Evolutionary conservation across 176 grass and related monocot genomes (phyloP), one percentile per base, ranked within the genome.

Genomic region (Bromus sterilis): DNA sequence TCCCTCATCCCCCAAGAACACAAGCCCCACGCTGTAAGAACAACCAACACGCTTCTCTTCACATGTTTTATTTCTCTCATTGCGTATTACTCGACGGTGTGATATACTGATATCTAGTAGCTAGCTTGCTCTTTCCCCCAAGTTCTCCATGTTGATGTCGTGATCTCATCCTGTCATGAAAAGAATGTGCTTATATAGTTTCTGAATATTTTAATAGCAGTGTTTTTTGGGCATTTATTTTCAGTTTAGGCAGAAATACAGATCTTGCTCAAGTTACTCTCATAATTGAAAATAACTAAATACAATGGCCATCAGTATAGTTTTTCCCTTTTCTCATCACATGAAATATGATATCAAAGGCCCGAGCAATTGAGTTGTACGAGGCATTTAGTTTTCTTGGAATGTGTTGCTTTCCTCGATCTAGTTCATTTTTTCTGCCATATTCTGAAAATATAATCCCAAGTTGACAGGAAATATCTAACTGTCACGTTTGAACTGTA

Each of bases 1-100:
- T 91, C 89, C 42, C 89, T 94, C 75, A 70, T 94, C 76, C 89
- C 92, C 20, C 78, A 74, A 49, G 48, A 85, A 32, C 80, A 84
- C 63, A 66, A 21, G 51, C 10, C 78, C 21, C 80, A 63, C 64
- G 70, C 11, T 6, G 24, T 60, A 68, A 25, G 66, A 68, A 68
- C 24, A 4, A 16, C 6, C 9, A 7, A 28, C 8, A 23, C 24
- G 8, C 8, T 32, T 20, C 16, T 16, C 31, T 64, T 15, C 15
- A 3, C 2, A 63, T 63, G 60, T 4, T 4, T 64, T 15, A 64
- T 16, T 4, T 34, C 1, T 2, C 24, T 20, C 23, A 13, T 61
- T 12, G 15, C 30, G 25, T 29, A 29, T 6, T 29, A 34, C 0
- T 29, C 25, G 28, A 29, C 28, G 4, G 2, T 20, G 57, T 55